Base-by-base conservation (phyloP, 2,329 filamentous ascomycete genomes). In the Botrytis elliptica region DNA sequence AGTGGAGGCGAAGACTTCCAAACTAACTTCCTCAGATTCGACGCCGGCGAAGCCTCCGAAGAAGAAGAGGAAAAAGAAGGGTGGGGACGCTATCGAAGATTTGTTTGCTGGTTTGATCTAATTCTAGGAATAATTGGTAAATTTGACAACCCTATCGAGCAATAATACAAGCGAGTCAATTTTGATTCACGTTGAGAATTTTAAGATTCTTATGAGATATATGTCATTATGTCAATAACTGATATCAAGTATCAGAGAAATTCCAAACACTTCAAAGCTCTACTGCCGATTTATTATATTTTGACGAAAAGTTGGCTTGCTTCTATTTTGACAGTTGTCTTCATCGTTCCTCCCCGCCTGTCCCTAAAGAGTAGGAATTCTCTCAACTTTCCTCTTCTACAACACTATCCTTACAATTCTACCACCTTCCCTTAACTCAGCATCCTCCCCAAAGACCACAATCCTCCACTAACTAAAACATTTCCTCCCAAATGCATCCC, bases 401-500 rank as follows among this genome's bases (percentile, higher is more conserved):
- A 57, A n/a, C 29, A 22, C 38, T 22, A 9, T n/a, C 38, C 66
- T 49, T 55, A 10, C 38, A 29, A 52, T n/a, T 6, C 9, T 38
- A 33, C 22, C 7, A 44, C 9, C 20, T 25, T 40, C n/a, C 29
- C 73, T 66, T 76, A 77, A 38, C 66, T 64, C 79, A 83, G 83
- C 73, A 38, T 80, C 78, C 73, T 81, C 65, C 85, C 87, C 22
- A 90, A 74, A 84, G 85, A 87, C 79, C 87, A 90, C 65, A 93
- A 77, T 55, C 88, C 71, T 44, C 89, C 86, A 1, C 89, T 90
- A 62, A 91, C 77, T 8, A 88, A 84, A 49, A 95, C 78, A 81
- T 95, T 94, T 62, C 95, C 85, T 55, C 88, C 81, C 75, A 95
- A 81, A 87, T 99, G 95, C 84, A 95, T 93, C 12, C 89, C 93